phyloP scores from a whole-genome alignment of 768 basidiomycete genomes.

The Pleurotus tuber-regium region DNA sequence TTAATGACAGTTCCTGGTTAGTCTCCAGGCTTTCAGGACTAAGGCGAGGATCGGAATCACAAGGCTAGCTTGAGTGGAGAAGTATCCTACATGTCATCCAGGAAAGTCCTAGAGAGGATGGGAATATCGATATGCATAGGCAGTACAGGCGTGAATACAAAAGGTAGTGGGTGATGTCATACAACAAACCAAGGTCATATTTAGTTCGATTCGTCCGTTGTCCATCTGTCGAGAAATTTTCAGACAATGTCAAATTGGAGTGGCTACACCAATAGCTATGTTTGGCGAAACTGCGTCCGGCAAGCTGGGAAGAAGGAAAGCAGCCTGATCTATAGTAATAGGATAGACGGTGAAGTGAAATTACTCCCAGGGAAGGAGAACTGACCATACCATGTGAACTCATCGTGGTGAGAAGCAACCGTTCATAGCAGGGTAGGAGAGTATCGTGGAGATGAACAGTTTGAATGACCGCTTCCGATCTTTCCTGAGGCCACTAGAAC shows the following conservation, averaged over 20 bases:
- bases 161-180: slow-evolving; percentile 3
- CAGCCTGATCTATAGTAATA: too few species aligned
- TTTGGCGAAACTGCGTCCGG: too few species aligned
- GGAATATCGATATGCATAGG: neutral
- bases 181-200: neutral
- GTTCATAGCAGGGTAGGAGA: neutral
- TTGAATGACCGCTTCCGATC: neutral
- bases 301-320: too few species aligned
- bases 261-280: too few species aligned
- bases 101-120: too few species aligned
- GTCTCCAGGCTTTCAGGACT: neutral
- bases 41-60: slow-evolving; percentile 2
- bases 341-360: neutral
- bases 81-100: too few species aligned
- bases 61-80: neutral
- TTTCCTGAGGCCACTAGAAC: neutral
- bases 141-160: neutral
- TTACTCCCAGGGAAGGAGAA: neutral
- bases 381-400: neutral
- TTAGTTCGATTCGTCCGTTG: neutral
- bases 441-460: neutral
- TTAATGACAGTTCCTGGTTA: neutral
- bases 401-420: neutral
- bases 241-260: neutral
- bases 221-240: neutral